These are phyloP conservation scores for Lactifluus hygrophoroides DNA, from an alignment of 768 basidiomycete genomes.

Conservation along the genomic window DNA sequence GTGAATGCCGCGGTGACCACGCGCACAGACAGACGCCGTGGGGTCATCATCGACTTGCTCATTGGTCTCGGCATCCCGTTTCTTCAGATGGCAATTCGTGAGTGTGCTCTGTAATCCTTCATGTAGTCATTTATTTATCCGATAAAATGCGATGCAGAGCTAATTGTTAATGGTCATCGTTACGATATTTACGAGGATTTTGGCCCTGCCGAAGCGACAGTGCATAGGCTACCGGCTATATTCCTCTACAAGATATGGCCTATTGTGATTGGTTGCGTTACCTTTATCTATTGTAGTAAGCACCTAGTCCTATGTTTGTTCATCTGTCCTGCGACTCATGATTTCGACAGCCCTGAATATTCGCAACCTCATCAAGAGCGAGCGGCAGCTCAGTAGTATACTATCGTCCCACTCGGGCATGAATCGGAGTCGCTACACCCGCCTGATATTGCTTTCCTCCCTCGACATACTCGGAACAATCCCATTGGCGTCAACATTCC, in stretches of 20 bases:
- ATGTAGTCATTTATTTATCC: background rate
- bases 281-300: conserved; percentile 35
- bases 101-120: background rate
- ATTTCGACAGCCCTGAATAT: conserved; percentile 23
- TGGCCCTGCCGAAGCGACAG: conserved; percentile 36
- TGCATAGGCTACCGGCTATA: conserved; percentile 24
- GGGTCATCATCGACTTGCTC: conserved; percentile 25
- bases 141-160: background rate
- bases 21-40: conserved; percentile 25
- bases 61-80: conserved; percentile 24
- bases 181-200: conserved; percentile 42
- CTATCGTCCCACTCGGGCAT: conserved; percentile 29
- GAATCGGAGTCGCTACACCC: conserved; percentile 21
- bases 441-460: background rate
- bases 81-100: conserved; percentile 9
- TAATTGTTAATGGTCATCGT: conserved; percentile 29
- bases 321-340: background rate
- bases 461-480: background rate
- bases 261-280: conserved; percentile 15
- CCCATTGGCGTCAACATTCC: background rate
- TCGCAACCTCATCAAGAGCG: conserved; percentile 22
- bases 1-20: conserved; percentile 27
- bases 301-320: background rate
- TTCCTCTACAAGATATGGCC: conserved; percentile 29
- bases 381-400: conserved; percentile 25